Conservation (phyloP, 768 basidiomycete species). For the Podaxis pistillaris region DNA sequence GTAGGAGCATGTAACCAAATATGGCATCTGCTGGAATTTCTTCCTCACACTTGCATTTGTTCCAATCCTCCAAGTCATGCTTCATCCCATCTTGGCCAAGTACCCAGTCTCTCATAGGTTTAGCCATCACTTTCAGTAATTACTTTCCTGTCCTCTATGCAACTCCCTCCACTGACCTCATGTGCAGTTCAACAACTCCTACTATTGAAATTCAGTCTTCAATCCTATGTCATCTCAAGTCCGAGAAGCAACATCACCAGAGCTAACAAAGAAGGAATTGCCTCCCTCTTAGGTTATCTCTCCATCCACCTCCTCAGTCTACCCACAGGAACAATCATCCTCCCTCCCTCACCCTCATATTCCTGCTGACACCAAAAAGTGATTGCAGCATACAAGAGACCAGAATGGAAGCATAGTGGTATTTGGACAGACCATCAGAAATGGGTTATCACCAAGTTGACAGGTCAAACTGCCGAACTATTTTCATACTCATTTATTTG, state of each 20-base stretch:
- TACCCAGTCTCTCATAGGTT: conserved; percentile 48
- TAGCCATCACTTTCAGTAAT: conserved; percentile 59
- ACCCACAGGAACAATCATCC: conserved; percentile 74
- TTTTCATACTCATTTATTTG: conserved; percentile 71
- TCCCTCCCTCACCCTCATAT: conserved; percentile 75
- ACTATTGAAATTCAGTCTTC: conserved; percentile 54
- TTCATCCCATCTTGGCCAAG: too few relatives aligned
- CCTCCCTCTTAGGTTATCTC: conserved; percentile 85
- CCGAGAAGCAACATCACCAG: conserved; percentile 62
- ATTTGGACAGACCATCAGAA: conserved; percentile 21
- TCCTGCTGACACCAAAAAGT: conserved; percentile 56
- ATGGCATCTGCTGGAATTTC: too few relatives aligned
- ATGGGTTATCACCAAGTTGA: conserved; percentile 51
- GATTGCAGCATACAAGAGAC: conserved; percentile 15
- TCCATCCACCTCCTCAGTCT: conserved; percentile 35
- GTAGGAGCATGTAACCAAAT: too few relatives aligned
- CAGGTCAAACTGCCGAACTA: conserved; percentile 73
- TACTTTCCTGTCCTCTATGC: background rate
- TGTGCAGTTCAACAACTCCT: conserved; percentile 66
- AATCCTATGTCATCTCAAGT: conserved; percentile 52
- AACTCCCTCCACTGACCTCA: background rate
- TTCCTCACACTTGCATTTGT: too few relatives aligned
- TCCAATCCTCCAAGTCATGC: too few relatives aligned
- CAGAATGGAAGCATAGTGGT: conserved; percentile 16
- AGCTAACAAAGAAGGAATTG: conserved; percentile 90